Conservation (phyloP, 140 eudicot species). For the Ambrosia hybrid region DNA sequence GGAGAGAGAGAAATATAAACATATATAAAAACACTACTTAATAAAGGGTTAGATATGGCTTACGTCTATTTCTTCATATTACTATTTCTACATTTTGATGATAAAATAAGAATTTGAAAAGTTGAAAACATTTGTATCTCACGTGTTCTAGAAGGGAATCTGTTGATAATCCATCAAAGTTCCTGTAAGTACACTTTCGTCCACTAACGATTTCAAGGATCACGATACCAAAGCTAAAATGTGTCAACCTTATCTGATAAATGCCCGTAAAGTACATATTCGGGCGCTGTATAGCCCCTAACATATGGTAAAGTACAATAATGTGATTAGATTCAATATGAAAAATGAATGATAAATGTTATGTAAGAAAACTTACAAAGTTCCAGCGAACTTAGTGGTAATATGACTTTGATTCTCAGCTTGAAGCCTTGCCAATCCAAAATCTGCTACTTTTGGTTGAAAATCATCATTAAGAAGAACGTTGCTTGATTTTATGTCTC, state of each 20-base stretch:
- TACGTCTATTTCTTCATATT: too few relatives aligned
- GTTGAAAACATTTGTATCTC: too few relatives aligned
- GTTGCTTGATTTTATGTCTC: constrained; percentile 14
- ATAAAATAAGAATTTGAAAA: too few relatives aligned
- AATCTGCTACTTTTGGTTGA: constrained; percentile 23
- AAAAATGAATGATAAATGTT: neutral
- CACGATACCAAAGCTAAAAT: neutral
- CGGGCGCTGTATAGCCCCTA: constrained; percentile 33
- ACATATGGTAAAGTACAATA: neutral
- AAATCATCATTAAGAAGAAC: constrained; percentile 1
- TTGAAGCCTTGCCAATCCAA: constrained; percentile 19
- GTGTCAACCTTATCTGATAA: neutral
- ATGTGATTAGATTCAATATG: neutral
- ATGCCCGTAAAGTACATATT: neutral
- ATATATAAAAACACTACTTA: too few relatives aligned
- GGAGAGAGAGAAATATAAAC: too few relatives aligned
- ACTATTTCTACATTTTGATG: too few relatives aligned
- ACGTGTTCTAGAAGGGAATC: neutral
- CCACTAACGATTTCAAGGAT: constrained; percentile 49
- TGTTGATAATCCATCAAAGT: constrained; percentile 7
- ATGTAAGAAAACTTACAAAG: constrained; percentile 27
- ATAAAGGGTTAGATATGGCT: too few relatives aligned
- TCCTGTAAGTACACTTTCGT: constrained; percentile 34
- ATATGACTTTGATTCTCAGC: constrained; percentile 28
- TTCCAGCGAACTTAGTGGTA: constrained; percentile 32